A percentile compares a stretch with the other conserved stretches of the same genome.
phyloP scores from a whole-genome alignment of 2,329 filamentous ascomycete genomes.

The Botryotinia calthae region DNA sequence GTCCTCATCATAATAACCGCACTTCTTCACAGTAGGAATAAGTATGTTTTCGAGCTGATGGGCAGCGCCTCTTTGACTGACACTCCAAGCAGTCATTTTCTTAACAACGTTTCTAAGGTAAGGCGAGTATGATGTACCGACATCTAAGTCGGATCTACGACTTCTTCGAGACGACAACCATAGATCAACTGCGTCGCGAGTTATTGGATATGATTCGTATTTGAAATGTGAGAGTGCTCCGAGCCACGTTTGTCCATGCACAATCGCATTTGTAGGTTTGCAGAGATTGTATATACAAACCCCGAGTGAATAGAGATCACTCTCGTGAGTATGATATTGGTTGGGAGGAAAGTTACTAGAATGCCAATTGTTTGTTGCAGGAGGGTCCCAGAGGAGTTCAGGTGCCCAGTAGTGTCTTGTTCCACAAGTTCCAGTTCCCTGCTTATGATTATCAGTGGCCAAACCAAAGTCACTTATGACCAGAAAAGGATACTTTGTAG shows the following conservation, averaged over 20 bases:
- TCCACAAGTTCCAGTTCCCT: conserved; percentile 22
- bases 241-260: neutral
- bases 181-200: neutral
- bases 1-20: neutral
- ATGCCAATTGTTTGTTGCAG: conserved; percentile 14
- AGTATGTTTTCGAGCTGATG: neutral
- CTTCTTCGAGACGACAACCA: neutral
- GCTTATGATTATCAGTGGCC: conserved; percentile 26
- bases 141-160: neutral
- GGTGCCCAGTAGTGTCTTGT: conserved; percentile 29
- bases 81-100: conserved; percentile 3
- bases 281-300: conserved; percentile 28
- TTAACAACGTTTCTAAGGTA: neutral
- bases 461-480: conserved; percentile 37
- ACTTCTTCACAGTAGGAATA: neutral
- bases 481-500: conserved; percentile 32
- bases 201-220: neutral
- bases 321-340: conserved; percentile 23
- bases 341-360: conserved; percentile 20
- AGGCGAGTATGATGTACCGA: neutral
- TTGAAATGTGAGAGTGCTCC: conserved; percentile 16
- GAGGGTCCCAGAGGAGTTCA: conserved; percentile 29
- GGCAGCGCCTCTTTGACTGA: neutral
- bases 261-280: neutral
- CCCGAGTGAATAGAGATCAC: conserved; percentile 33